Conservation (phyloP, 2,329 filamentous ascomycete genomes). For the Exophiala viscosa region DNA sequence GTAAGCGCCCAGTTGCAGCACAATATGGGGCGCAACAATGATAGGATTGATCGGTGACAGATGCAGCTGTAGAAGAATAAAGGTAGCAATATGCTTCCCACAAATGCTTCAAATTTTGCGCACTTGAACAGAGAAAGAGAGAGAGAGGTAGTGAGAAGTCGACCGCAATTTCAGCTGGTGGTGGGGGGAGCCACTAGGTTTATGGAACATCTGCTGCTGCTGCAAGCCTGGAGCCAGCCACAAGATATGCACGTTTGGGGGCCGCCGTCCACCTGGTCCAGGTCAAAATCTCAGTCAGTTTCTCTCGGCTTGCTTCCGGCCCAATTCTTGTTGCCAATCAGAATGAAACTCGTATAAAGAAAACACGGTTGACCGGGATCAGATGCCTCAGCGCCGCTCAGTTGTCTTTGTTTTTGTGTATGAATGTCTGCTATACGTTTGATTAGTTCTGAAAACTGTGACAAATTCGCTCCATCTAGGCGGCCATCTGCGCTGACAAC, state of each 20-base stretch:
- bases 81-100: not conserved
- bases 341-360: not conserved
- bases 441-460: no score
- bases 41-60: not conserved
- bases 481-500: not conserved
- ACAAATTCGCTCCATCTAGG: not conserved
- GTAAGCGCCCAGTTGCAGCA: constrained; percentile 1
- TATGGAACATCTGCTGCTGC: constrained; percentile 9
- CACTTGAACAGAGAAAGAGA: not conserved
- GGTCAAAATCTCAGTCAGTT: not conserved
- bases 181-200: constrained; percentile 17
- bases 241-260: constrained; percentile 10
- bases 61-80: not conserved
- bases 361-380: not conserved
- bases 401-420: not conserved
- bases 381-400: not conserved
- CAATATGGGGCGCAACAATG: not conserved
- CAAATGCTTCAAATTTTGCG: not conserved
- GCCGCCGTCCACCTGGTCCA: not conserved
- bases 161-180: constrained; percentile 12
- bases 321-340: not conserved
- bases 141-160: not conserved
- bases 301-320: not conserved
- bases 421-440: no score
- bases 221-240: constrained; percentile 10